phyloP scores from a whole-genome alignment of 306 rosid species.

The Vigna unguiculata region DNA sequence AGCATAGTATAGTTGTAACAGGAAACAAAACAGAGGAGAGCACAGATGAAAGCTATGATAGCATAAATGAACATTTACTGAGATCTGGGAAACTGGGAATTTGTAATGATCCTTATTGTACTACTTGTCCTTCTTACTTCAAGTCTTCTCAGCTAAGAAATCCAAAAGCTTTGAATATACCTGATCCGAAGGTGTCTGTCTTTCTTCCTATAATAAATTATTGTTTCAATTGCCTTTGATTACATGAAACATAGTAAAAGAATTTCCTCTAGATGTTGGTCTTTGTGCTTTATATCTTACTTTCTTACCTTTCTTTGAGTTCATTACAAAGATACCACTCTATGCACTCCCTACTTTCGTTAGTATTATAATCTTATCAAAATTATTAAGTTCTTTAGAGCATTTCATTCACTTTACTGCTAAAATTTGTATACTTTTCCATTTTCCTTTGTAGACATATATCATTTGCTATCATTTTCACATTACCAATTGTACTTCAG shows the following conservation, averaged over 20 bases:
- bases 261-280: background rate
- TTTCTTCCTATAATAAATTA: slow-evolving; percentile 33
- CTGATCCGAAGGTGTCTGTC: slow-evolving; percentile 62
- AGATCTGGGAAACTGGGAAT: slow-evolving; percentile 85
- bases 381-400: background rate
- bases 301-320: background rate
- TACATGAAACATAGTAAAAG: background rate
- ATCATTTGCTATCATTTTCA: background rate
- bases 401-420: background rate
- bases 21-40: slow-evolving; percentile 48
- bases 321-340: slow-evolving; percentile 17
- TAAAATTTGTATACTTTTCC: slow-evolving; percentile 19
- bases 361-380: background rate
- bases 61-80: slow-evolving; percentile 67
- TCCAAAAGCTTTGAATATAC: slow-evolving; percentile 44
- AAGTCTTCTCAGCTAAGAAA: slow-evolving; percentile 53
- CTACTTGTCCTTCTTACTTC: slow-evolving; percentile 77
- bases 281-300: background rate
- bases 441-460: slow-evolving; percentile 19
- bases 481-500: background rate
- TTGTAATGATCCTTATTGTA: slow-evolving; percentile 93
- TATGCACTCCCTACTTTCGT: background rate
- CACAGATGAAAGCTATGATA: slow-evolving; percentile 46
- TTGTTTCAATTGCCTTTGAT: slow-evolving; percentile 21
- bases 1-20: slow-evolving; percentile 34